Conservation (phyloP, 2,329 filamentous ascomycete species). For the Aspergillus fijiensis region DNA sequence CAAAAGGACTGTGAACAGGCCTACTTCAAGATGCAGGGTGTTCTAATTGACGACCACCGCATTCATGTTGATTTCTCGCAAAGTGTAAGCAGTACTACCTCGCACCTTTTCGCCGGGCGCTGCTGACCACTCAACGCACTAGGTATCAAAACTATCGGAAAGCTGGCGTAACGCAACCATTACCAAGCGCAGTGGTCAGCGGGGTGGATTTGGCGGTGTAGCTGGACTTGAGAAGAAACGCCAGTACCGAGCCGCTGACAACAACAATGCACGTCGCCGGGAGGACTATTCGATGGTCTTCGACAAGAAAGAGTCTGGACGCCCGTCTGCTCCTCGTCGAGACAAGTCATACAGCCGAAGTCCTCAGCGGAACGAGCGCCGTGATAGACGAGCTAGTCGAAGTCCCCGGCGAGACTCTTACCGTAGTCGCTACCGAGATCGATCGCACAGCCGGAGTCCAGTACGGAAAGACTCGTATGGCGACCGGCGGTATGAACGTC, state of each 20-base stretch:
- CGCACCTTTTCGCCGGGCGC: not conserved
- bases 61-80: conserved; percentile 99
- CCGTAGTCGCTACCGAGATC: conserved; percentile 40
- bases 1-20: conserved; percentile 91
- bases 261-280: conserved; percentile 46
- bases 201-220: conserved; percentile 87
- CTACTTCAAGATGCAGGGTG: conserved; percentile 98
- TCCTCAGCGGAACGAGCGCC: conserved; percentile 39
- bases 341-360: conserved; percentile 45
- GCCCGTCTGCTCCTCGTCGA: conserved; percentile 15
- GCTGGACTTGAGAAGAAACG: conserved; percentile 82
- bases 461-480: conserved; percentile 27
- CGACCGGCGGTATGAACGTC: conserved; percentile 27
- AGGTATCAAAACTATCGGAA: conserved; percentile 74
- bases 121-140: conserved; percentile 27
- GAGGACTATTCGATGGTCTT: conserved; percentile 77
- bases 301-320: conserved; percentile 52
- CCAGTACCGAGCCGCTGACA: conserved; percentile 75
- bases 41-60: conserved; percentile 92
- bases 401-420: conserved; percentile 28
- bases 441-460: conserved; percentile 34
- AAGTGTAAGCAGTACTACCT: conserved; percentile 61
- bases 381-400: conserved; percentile 33
- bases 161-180: conserved; percentile 86
- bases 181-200: conserved; percentile 66